These are phyloP conservation scores for Penicillium flavigenum DNA, from an alignment of 495 filamentous ascomycete species.

Conservation along the genomic window DNA sequence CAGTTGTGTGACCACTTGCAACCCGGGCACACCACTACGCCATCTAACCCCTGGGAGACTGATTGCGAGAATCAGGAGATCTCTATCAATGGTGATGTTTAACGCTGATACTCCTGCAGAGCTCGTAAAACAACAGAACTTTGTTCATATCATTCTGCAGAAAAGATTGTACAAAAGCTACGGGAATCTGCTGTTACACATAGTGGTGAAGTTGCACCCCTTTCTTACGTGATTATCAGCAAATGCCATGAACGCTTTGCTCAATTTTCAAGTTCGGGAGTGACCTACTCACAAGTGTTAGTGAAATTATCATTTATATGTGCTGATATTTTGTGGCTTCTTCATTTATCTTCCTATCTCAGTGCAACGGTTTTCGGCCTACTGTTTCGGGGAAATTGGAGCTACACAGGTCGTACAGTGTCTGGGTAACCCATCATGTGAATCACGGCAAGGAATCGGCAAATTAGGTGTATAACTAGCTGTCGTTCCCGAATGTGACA, in stretches of 20 bases:
- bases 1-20: not conserved
- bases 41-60: not conserved
- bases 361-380: not conserved
- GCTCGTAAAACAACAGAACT: not conserved
- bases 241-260: not conserved
- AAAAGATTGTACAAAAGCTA: not conserved
- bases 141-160: not conserved
- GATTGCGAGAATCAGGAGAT: not conserved
- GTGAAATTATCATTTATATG: not conserved
- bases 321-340: not conserved
- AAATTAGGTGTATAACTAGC: not conserved
- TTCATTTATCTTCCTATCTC: not conserved
- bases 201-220: constrained; percentile 14
- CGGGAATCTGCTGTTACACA: constrained; percentile 11
- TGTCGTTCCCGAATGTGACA: not conserved
- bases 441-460: not conserved
- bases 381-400: not conserved
- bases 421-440: constrained; percentile 14
- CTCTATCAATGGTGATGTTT: not conserved
- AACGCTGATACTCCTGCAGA: not conserved
- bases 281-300: not conserved
- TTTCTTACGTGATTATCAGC: not conserved
- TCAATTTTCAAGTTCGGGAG: not conserved
- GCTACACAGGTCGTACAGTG: constrained; percentile 2
- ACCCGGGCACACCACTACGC: not conserved